Conservation (phyloP, 306 rosid species). For the Astragalus glycyphyllos region DNA sequence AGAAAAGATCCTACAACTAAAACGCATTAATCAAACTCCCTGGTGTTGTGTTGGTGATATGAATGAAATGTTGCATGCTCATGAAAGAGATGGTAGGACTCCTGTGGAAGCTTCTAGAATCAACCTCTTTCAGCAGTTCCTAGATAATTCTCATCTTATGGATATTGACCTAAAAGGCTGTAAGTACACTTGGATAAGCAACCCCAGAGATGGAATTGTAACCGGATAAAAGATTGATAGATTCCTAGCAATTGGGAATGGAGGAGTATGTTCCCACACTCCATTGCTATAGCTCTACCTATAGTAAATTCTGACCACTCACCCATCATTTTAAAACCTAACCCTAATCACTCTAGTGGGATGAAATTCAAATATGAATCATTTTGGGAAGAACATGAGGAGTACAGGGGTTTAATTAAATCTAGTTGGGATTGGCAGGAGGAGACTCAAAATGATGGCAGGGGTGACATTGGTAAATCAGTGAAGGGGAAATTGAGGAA, state of each 20-base stretch:
- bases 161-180: not conserved
- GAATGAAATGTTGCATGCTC: not conserved
- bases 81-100: not conserved
- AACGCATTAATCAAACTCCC: not conserved
- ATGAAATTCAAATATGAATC: no score
- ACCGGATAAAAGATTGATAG: not conserved
- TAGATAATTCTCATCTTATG: not conserved
- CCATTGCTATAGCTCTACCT: not conserved
- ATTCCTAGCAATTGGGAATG: not conserved
- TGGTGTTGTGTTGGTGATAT: not conserved
- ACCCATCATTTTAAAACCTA: no score
- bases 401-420: no score
- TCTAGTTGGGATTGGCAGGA: no score
- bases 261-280: not conserved
- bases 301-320: no score
- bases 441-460: no score
- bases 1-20: no score
- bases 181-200: not conserved
- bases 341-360: no score
- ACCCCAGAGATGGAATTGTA: not conserved
- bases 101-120: fast-evolving
- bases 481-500: no score
- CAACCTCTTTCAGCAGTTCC: not conserved
- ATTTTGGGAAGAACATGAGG: no score
- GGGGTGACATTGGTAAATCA: no score